Percentiles rank a stretch among this genome's conserved stretches.
phyloP scores from a whole-genome alignment of 768 basidiomycete species.

The Dentipellis sp. region DNA sequence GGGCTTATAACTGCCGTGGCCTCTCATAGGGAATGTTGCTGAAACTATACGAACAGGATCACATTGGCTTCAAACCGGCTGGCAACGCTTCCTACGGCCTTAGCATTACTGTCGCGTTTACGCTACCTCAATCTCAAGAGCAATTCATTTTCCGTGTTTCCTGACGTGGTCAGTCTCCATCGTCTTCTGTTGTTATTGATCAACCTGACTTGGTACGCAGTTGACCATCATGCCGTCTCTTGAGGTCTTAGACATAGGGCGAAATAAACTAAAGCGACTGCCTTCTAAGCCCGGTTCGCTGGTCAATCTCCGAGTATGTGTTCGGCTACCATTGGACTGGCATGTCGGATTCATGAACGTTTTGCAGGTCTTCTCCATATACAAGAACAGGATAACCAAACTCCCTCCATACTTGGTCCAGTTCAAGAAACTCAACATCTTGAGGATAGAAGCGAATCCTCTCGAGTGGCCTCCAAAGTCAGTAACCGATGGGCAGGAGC shows the following conservation, averaged over 20 bases:
- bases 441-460: conserved; percentile 88
- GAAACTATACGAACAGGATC: conserved; percentile 40
- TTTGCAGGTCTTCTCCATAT: conserved; percentile 72
- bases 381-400: conserved; percentile 73
- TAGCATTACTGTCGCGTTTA: conserved; percentile 60
- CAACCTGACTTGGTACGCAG: conserved; percentile 28
- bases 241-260: conserved; percentile 91
- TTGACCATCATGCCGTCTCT: conserved; percentile 77
- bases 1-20: neutral
- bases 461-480: conserved; percentile 83
- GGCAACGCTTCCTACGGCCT: conserved; percentile 64
- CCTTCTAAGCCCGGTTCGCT: conserved; percentile 78
- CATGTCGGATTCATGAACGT: neutral
- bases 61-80: conserved; percentile 83
- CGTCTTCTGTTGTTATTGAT: neutral
- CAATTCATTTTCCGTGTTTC: conserved; percentile 77
- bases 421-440: conserved; percentile 63
- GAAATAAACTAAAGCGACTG: conserved; percentile 78
- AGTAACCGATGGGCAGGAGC: conserved; percentile 38
- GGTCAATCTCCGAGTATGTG: conserved; percentile 57
- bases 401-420: conserved; percentile 73
- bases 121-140: conserved; percentile 83
- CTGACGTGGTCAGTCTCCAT: conserved; percentile 63
- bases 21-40: neutral
- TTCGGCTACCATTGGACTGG: neutral